Evolutionary conservation across 345 rosid genomes (phyloP), one percentile per base, ranked within the genome.

Genomic region (Hibiscus syriacus): DNA sequence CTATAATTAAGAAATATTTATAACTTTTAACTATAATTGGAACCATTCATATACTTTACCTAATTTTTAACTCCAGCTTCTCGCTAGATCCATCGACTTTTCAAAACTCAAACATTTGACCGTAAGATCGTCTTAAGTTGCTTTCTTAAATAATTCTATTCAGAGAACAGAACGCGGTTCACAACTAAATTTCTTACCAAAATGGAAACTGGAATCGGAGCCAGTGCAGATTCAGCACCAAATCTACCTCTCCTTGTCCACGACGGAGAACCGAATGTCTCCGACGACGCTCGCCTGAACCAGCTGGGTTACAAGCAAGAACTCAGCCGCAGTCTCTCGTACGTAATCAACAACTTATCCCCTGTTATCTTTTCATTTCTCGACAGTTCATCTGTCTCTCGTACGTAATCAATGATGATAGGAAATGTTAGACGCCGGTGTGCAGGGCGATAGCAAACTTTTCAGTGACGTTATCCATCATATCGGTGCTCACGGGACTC

Each of bases 301-400:
- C 82, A 81, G 75, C 87, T 85, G 25, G 85, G 90, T 36, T 85
- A 85, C 85, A 82, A 85, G 75, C 84, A 85, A 53, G 84, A 85
- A 64, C 90, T 87, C 52, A 66, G 78, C 25, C 85, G 90, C 56
- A 72, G 73, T 55, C 89, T 87, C 80, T 67, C 89, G 88, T 83
- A 48, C 55, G 81, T 50, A 39, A 38, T 36, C 22, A 19, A 26
- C 7, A 22, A 29, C 20, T 25, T 32, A 10, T 48, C 54, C 62
- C 8, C 11, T 48, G 3, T 22, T 23, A 27, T 17, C 36, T 52
- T 11, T 22, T 32, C 20, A 30, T 58, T 16, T 14, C 11, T 53
- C 20, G 4, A 26, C 9, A 4, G 9, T 19, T 2, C 14, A 9
- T 50, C 23, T 1, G 5, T 26, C n/a, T 2, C n/a, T n/a, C n/a